These are phyloP conservation scores for Linnemannia elongata DNA, from an alignment of 192 early-diverging fungal genomes.

Conservation along the genomic window DNA sequence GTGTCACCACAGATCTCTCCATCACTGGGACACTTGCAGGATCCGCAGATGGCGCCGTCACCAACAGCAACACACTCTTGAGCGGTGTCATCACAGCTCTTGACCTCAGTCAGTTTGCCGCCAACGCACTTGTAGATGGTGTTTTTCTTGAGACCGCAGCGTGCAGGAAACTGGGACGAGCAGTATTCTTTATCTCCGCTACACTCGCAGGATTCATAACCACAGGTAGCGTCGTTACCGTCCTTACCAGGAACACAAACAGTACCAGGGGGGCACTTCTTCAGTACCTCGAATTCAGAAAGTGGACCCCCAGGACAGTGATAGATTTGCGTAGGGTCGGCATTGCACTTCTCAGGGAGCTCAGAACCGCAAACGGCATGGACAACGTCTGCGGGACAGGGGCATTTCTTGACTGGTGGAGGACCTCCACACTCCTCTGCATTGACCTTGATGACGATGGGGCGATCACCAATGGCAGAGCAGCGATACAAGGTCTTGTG, in stretches of 20 bases:
- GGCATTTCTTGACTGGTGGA: neutral
- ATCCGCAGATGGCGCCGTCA: neutral
- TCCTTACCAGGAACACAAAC: too few species aligned
- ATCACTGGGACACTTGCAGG: neutral
- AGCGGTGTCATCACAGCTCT: neutral
- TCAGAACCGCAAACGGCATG: neutral
- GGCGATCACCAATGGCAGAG: neutral
- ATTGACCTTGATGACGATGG: neutral
- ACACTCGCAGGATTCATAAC: constrained; percentile 5
- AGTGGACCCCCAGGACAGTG: neutral
- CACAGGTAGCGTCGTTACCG: constrained; percentile 6
- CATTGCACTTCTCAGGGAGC: neutral
- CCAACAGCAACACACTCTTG: too few species aligned
- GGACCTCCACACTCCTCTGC: neutral
- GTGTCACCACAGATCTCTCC: neutral
- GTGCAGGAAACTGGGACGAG: constrained; percentile 10
- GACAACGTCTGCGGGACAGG: too few species aligned
- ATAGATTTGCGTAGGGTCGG: constrained; percentile 2
- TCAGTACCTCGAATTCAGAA: too few species aligned
- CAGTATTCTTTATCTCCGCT: constrained; percentile 4
- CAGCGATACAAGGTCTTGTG: neutral
- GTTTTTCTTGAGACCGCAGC: neutral
- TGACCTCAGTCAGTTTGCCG: neutral
- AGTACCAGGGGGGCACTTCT: too few species aligned
- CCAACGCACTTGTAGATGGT: neutral